Evolutionary conservation across 805 yeast genomes (phyloP), one percentile per base, ranked within the genome.

Genomic region (Priceomyces melissophilus): DNA sequence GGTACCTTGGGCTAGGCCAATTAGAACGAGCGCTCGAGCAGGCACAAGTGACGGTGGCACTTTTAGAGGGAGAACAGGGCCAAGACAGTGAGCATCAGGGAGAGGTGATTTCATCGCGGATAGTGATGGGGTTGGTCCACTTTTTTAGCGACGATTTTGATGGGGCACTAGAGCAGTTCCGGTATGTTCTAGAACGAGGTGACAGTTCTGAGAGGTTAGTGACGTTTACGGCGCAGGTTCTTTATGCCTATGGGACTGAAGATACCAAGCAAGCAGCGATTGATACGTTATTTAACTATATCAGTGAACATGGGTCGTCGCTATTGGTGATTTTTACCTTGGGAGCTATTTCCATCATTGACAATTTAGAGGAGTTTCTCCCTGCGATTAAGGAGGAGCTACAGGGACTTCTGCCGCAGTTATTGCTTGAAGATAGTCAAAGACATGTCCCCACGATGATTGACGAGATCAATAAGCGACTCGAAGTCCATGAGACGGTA

Each of bases 261-360:
- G 93, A 85, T 4, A 80, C 93, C 1, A 82, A 79, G 43, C 84
- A 81, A 47, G 90, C 89, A 1, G 96, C 97, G 0, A 55, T 86
- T 35, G 96, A 89, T 51, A 96, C 88, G 58, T 62, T 91, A 33
- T 83, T 85, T 50, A 71, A 75, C 16, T 79, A 73, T 50, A 78
- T 89, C 31, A 82, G 76, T 44, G 68, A 64, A 3, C 60, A 75
- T 42, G 96, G 95, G 0, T 69, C 85, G 1, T 79, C 89, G 2
- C 62, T 87, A 35, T 54, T 79, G 16, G 79, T 86, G 2, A 82
- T 87, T 0, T 61, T 90, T 43, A 77, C 88, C 1, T 67, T 91
- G 32, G 96, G 96, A 3, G 89, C 95, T 0, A 79, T 91, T 15
- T 72, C 87, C 0, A 71, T 93, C 2, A 67, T 81, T 8, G 85